Evolutionary conservation across 2,329 filamentous ascomycete genomes (phyloP), one percentile per base, ranked within the genome.

Genomic region (Fusarium tricinctum): DNA sequence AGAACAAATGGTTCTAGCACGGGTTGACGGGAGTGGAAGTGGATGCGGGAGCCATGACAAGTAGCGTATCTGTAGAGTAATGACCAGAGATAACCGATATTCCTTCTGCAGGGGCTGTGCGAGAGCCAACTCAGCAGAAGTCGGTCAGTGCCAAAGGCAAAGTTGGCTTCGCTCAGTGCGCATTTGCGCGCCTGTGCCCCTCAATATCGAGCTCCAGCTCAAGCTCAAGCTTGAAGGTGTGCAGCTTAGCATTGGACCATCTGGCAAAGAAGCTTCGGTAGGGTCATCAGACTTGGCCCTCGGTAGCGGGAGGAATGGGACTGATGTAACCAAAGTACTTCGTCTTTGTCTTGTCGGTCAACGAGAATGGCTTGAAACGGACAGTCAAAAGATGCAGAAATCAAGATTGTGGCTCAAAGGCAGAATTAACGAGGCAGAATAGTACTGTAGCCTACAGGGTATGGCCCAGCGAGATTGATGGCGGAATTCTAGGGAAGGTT

Each of bases 11-110:
- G 52, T 52, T 63, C 58, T 63, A 48, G 52, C 68, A 71, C 65
- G 65, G 48, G 68, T 50, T 63, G 52, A 50, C 53, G 54, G 55
- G 52, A 67, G 58, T 71, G 68, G 70, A 69, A 67, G 58, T 71
- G 68, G 70, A 69, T 63, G 68, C 61, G 65, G 61, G 55, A 54
- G 65, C 58, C 51, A 68, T 49, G 59, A 39, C 59, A 56, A 46
- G 53, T 40, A 51, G 17, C 17, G 19, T 13, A 55, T 40, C 26
- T 33, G 20, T 52, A 53, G 10, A 38, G n/a, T 23, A 32, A 45
- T 55, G 38, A 60, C 47, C 33, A 54, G 32, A 63, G 65, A 66
- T 55, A 61, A 53, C 44, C 51, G 51, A 63, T 32, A 40, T 46
- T 30, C 40, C 39, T 57, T 10, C 44, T 62, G 48, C 51, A 68